Evolutionary conservation across 306 rosid species (phyloP), one percentile per base, ranked within the genome.

Genomic region (Trifolium pratense): DNA sequence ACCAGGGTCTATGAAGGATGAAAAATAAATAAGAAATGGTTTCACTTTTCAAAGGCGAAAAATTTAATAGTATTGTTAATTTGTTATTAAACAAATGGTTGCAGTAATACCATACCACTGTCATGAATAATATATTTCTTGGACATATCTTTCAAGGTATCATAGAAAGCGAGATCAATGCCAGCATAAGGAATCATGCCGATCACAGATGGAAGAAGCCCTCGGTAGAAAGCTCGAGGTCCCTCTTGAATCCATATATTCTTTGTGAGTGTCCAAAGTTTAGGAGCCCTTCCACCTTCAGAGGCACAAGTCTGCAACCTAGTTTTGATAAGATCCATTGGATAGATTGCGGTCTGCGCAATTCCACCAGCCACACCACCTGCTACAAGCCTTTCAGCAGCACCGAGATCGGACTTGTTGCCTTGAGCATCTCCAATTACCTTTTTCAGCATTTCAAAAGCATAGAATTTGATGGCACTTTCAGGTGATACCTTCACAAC

Each of bases 111-210:
- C 80, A 61, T 84, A 84, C 88, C 88, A 6, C 29, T 78, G 67
- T 81, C 88, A 17, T 55, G 56, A 75, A 84, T 85, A 71, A 84
- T 71, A 75, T 84, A 81, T 75, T 29, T 84, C 77, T 36, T 81
- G 25, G 88, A 81, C 32, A 81, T 18, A 46, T 84, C 86, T 78
- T 81, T 84, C 79, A 84, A 66, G 68, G 81, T 81, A 46, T 84
- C 88, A 32, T 84, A 84, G 16, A 79, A 77, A 37, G 88, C 74
- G 72, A 84, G 88, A 78, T 84, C 88, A 75, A 84, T 81, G 79
- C 86, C 88, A 5, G 86, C 83, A 39, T 84, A 84, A 67, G 88
- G 88, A 81, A 84, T 81, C 48, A 84, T 84, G 64, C 88, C 88
- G 61, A 84, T 80, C 78, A 84, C 67, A 62, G 88, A 84, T 13